A percentile compares a stretch with the other conserved stretches of the same genome.
Conservation (phyloP, 1,139 yeast genomes). For the Candida sp. region DNA sequence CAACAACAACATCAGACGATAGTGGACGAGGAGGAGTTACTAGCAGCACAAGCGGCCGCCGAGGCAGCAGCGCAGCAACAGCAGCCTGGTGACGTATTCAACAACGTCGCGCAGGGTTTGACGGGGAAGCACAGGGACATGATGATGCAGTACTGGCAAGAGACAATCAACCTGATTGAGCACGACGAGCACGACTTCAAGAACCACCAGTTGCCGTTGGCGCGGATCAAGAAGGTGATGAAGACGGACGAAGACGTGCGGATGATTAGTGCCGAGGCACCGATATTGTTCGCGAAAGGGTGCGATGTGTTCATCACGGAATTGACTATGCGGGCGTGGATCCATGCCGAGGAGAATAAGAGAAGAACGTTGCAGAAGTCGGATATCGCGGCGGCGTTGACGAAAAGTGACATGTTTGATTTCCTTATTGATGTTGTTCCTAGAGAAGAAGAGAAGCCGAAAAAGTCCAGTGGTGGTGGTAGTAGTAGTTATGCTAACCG, state of each 20-base stretch:
- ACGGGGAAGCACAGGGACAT: slow-evolving; percentile 81
- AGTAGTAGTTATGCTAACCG: slow-evolving; percentile 7
- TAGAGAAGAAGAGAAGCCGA: slow-evolving; percentile 70
- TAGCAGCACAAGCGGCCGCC: slow-evolving; percentile 54
- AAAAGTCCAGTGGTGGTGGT: slow-evolving; percentile 26
- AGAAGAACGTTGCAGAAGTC: slow-evolving; percentile 92
- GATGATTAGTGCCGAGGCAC: slow-evolving; percentile 99
- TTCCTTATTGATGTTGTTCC: slow-evolving; percentile 96
- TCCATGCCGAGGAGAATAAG: slow-evolving; percentile 96
- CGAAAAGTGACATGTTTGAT: slow-evolving; percentile 96
- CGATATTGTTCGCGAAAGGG: slow-evolving; percentile 95
- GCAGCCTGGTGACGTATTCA: slow-evolving; percentile 73
- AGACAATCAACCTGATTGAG: slow-evolving; percentile 88
- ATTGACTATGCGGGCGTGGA: slow-evolving; percentile 98
- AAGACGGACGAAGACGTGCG: slow-evolving; percentile 97
- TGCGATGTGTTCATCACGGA: slow-evolving; percentile 98
- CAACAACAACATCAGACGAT: slow-evolving; percentile 17
- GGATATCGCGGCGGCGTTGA: slow-evolving; percentile 95
- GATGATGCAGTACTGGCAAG: slow-evolving; percentile 98
- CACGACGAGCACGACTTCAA: slow-evolving; percentile 91
- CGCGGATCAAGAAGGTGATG: slow-evolving; percentile 96
- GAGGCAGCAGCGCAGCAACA: slow-evolving; percentile 51
- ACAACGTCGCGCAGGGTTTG: slow-evolving; percentile 94
- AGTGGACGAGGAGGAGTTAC: slow-evolving; percentile 39
- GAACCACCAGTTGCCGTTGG: slow-evolving; percentile 92